Evolutionary conservation across 192 early-diverging fungal genomes (phyloP).

Genomic region (Backusella australiensis): DNA sequence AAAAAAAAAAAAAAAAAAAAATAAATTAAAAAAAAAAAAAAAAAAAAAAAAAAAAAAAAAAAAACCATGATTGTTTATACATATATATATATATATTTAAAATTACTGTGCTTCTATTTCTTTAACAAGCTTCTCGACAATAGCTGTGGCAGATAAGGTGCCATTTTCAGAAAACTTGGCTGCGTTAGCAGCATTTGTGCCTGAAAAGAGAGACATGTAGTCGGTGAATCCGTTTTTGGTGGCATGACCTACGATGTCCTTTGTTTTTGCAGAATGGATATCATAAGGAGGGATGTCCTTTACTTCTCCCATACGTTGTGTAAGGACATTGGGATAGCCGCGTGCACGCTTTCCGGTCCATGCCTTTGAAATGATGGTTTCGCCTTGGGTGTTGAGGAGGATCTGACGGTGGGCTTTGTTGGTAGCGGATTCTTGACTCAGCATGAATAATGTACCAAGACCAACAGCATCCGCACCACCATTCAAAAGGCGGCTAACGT

Average conservation of each 20-base stretch:
- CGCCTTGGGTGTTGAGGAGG: not conserved
- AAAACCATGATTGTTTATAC: not conserved
- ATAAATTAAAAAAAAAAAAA: too few species aligned
- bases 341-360: constrained; percentile 28
- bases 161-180: constrained; percentile 24
- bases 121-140: constrained; percentile 23
- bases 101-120: constrained; percentile 6
- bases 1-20: too few species aligned
- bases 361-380: constrained; percentile 16
- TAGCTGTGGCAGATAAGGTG: constrained; percentile 19
- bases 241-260: constrained; percentile 25
- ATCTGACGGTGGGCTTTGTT: constrained; percentile 10
- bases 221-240: not conserved
- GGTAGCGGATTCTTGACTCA: constrained; percentile 14
- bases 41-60: too few species aligned
- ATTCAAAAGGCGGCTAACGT: not conserved
- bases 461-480: constrained; percentile 20
- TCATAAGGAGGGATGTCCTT: constrained; percentile 19
- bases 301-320: not conserved
- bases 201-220: constrained; percentile 19
- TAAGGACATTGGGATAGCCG: constrained; percentile 21
- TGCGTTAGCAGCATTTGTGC: not conserved
- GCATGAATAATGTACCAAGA: constrained; percentile 31
- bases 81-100: not conserved
- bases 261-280: constrained; percentile 24